Evolutionary conservation across 2,329 filamentous ascomycete genomes (phyloP).

Genomic region (Phaeosphaeriaceae sp.): DNA sequence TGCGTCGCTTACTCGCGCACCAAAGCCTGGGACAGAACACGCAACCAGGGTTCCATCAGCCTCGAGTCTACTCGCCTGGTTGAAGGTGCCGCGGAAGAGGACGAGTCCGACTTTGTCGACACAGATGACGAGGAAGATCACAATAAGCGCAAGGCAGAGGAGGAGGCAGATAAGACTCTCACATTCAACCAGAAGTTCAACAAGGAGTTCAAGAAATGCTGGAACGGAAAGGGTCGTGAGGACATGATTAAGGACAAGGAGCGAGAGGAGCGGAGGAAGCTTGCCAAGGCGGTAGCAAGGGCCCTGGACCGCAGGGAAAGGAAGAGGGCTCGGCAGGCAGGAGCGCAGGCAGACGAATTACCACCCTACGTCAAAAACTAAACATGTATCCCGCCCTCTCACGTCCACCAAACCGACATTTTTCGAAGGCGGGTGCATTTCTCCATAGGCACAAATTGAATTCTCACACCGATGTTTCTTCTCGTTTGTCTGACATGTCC

Average conservation of each 20-base stretch:
- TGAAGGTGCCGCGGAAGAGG: slow-evolving; percentile 20
- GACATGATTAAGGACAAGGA: slow-evolving; percentile 37
- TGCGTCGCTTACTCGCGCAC: slow-evolving; percentile 39
- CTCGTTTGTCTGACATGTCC: neutral
- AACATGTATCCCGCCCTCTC: neutral
- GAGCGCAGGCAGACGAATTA: slow-evolving; percentile 23
- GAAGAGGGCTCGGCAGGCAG: slow-evolving; percentile 28
- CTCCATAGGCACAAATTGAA: slow-evolving; percentile 7
- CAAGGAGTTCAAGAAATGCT: slow-evolving; percentile 37
- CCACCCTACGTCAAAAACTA: slow-evolving; percentile 35
- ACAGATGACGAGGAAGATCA: slow-evolving; percentile 39
- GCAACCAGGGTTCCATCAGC: slow-evolving; percentile 29
- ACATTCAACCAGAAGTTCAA: slow-evolving; percentile 40
- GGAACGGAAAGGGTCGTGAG: slow-evolving; percentile 35
- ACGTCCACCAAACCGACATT: neutral
- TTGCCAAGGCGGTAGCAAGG: slow-evolving; percentile 40
- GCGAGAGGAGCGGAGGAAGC: slow-evolving; percentile 39
- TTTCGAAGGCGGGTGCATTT: neutral
- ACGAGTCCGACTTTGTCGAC: slow-evolving; percentile 37
- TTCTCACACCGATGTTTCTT: neutral
- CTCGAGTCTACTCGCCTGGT: slow-evolving; percentile 28
- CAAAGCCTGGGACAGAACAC: slow-evolving; percentile 39
- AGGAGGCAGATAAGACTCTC: slow-evolving; percentile 31
- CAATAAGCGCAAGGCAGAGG: slow-evolving; percentile 37
- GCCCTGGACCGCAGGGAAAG: slow-evolving; percentile 37